Evolutionary conservation across 176 grass and related monocot species (phyloP).

Genomic region (Aegilops bicornis): DNA sequence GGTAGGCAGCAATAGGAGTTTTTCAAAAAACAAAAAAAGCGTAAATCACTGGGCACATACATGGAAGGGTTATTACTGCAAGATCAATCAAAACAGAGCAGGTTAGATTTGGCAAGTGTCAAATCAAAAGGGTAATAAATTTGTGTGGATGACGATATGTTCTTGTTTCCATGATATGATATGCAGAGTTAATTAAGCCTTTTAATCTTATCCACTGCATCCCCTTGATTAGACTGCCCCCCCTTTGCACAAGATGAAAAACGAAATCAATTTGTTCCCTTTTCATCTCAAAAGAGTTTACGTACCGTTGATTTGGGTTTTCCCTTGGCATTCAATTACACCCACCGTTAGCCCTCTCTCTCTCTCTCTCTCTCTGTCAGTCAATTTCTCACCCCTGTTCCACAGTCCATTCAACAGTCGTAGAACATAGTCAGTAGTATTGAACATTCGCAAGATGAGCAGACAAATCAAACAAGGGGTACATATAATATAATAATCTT

Average conservation of each 20-base stretch:
- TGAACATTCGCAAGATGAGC: too few species aligned
- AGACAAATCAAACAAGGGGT: neutral
- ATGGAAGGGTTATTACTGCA: neutral
- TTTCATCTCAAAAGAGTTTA: too few species aligned
- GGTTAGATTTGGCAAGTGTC: neutral
- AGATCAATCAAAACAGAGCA: neutral
- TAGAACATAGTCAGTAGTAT: too few species aligned
- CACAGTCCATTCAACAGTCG: too few species aligned
- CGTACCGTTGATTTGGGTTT: too few species aligned
- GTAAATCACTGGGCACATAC: neutral
- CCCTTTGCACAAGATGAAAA: too few species aligned
- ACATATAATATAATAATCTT: neutral
- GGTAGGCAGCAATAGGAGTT: too few species aligned
- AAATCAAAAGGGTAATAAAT: neutral
- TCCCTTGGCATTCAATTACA: too few species aligned
- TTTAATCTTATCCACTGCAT: neutral
- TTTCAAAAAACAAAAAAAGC: neutral
- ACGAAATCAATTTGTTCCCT: too few species aligned
- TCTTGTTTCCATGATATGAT: neutral
- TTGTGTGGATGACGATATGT: neutral
- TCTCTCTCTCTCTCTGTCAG: too few species aligned
- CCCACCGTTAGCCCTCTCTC: too few species aligned
- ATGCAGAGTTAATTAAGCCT: neutral
- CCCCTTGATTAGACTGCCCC: neutral
- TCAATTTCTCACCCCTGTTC: too few species aligned